Percentiles rank a stretch among this genome's conserved stretches.
Evolutionary conservation across 2,329 filamentous ascomycete species (phyloP).

Genomic region (Venturia pyrina): DNA sequence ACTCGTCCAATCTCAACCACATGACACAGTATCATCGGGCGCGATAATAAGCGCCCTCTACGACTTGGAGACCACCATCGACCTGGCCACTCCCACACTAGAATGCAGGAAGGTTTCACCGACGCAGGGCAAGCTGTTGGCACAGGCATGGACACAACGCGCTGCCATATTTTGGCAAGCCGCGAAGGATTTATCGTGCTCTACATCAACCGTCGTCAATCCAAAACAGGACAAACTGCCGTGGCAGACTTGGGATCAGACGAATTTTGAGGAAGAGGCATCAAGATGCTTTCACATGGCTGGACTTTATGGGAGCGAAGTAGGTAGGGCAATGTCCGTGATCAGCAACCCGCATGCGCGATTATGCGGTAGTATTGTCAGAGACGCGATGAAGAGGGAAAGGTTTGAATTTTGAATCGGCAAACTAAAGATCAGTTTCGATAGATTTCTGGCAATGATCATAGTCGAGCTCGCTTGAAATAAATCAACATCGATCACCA

Average conservation of each 20-base stretch:
- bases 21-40: neutral
- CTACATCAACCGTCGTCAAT: neutral
- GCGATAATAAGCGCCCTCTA: neutral
- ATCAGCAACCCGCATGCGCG: constrained; percentile 54
- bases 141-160: constrained; percentile 14
- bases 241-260: constrained; percentile 24
- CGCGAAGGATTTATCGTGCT: constrained; percentile 1
- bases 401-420: constrained; percentile 16
- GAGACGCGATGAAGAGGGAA: constrained; percentile 42
- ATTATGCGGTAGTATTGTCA: constrained; percentile 52
- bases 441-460: too few relatives aligned
- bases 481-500: too few relatives aligned
- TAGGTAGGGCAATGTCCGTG: constrained; percentile 47
- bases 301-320: constrained; percentile 45
- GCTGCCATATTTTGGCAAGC: constrained; percentile 6
- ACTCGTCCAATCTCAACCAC: constrained; percentile 8
- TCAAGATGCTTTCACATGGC: constrained; percentile 45
- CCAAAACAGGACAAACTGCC: constrained; percentile 16
- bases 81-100: constrained; percentile 9
- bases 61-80: constrained; percentile 11
- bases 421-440: too few relatives aligned
- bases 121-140: constrained; percentile 9
- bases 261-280: constrained; percentile 44
- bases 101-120: neutral
- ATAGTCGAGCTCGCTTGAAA: too few relatives aligned